phyloP scores from a whole-genome alignment of 768 basidiomycete genomes.

The Rhodotorula diobovata region DNA sequence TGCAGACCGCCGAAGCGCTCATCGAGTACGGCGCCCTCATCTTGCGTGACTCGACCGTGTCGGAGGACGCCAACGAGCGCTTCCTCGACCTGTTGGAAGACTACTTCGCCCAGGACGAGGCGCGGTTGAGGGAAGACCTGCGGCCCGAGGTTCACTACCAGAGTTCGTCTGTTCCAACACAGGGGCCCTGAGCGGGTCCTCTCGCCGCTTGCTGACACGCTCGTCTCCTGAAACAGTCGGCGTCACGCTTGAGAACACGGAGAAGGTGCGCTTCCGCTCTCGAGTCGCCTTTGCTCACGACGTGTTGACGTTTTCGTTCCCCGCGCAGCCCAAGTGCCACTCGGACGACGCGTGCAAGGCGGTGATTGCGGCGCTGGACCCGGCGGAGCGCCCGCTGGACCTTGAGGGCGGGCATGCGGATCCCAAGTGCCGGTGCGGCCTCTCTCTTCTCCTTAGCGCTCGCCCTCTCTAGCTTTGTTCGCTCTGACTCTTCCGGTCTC shows the following conservation, averaged over 20 bases:
- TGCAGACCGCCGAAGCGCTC: conserved; percentile 68
- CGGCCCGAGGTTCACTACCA: conserved; percentile 84
- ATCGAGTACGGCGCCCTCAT: conserved; percentile 81
- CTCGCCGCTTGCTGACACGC: background rate
- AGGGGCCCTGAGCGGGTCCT: background rate
- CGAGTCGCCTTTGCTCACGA: background rate
- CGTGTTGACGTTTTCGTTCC: background rate
- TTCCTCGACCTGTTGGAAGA: conserved; percentile 90
- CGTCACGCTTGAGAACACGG: conserved; percentile 92
- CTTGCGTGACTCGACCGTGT: conserved; percentile 76
- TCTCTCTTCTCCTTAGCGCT: background rate
- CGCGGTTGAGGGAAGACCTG: conserved; percentile 66
- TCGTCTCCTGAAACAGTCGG: conserved; percentile 54
- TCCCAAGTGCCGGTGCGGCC: conserved; percentile 75
- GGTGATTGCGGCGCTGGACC: conserved; percentile 71
- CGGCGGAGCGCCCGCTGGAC: conserved; percentile 77
- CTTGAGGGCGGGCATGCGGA: conserved; percentile 60
- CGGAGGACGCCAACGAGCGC: conserved; percentile 68
- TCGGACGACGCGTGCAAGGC: conserved; percentile 70
- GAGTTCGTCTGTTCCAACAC: conserved; percentile 42
- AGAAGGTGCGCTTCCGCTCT: conserved; percentile 56
- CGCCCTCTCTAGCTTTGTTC: background rate
- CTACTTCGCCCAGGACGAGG: conserved; percentile 73
- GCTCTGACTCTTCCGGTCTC: no score
- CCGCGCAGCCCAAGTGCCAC: conserved; percentile 47